Evolutionary conservation across 352 stramenopile genomes (phyloP).

Genomic region (Halophytophthora batemanensis): DNA sequence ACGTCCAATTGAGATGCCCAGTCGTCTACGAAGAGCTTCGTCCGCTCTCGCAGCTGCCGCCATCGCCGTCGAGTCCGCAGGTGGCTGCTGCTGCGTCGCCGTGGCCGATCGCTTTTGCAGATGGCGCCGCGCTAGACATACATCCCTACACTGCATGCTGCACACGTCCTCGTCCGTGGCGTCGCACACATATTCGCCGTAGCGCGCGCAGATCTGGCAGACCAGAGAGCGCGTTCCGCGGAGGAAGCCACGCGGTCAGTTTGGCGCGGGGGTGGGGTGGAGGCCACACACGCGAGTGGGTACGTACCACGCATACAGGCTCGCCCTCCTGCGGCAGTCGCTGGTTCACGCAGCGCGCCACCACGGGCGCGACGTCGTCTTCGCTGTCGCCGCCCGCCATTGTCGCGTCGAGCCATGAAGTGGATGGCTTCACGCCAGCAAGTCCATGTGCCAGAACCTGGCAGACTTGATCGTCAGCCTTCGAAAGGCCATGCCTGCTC

Average conservation of each 20-base stretch:
- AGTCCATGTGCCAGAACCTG: too few species aligned
- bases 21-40: conserved; percentile 22
- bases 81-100: conserved; percentile 2
- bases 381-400: conserved; percentile 3
- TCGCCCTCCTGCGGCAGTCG: conserved; percentile 29
- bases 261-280: not conserved
- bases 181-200: conserved; percentile 80
- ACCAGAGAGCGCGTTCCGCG: not conserved
- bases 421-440: too few species aligned
- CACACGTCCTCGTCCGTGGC: conserved; percentile 82
- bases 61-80: too few species aligned
- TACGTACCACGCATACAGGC: conserved; percentile 42
- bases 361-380: conserved; percentile 14
- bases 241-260: not conserved
- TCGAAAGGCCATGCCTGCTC: too few species aligned
- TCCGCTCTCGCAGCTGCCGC: not conserved
- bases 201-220: conserved; percentile 59
- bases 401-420: not conserved
- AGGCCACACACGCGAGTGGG: not conserved
- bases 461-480: too few species aligned
- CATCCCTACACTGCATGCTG: conserved; percentile 70
- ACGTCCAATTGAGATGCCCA: conserved; percentile 29
- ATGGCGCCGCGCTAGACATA: conserved; percentile 23
- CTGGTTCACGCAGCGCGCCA: conserved; percentile 30
- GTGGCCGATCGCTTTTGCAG: not conserved